phyloP scores from a whole-genome alignment of 177 flowering plant genomes.

The Telopea speciosissima region DNA sequence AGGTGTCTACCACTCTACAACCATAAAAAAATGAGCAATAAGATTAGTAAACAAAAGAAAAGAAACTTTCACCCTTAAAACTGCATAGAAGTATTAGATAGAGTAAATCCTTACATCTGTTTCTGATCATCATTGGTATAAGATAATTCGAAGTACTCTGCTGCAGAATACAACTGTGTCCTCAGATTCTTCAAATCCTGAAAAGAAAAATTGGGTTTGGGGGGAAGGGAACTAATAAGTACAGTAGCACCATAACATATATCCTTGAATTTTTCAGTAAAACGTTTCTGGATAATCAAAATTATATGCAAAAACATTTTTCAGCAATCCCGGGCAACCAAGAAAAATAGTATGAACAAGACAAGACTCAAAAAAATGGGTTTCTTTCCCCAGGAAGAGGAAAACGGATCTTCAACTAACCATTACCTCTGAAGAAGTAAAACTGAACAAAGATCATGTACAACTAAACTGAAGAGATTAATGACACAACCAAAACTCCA shows the following conservation, averaged over 20 bases:
- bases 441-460: too few relatives aligned
- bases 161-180: constrained; percentile 88
- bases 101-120: constrained; percentile 48
- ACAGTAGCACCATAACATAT: neutral
- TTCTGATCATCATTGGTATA: constrained; percentile 86
- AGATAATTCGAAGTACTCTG: constrained; percentile 88
- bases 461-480: neutral
- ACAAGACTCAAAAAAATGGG: neutral
- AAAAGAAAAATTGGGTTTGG: neutral
- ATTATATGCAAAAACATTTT: neutral
- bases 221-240: neutral
- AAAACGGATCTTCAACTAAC: too few relatives aligned
- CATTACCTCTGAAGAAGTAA: neutral
- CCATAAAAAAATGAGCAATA: neutral
- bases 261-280: neutral
- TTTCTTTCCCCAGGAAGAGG: neutral
- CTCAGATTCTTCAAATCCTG: constrained; percentile 94
- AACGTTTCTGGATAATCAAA: neutral
- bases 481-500: neutral
- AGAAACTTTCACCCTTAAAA: neutral
- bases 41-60: neutral
- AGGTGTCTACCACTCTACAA: constrained; percentile 58
- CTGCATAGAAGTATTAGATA: neutral
- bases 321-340: neutral
- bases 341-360: neutral